Evolutionary conservation across 2,329 filamentous ascomycete species (phyloP), one percentile per base, ranked within the genome.

Genomic region (Apiospora arundinis): DNA sequence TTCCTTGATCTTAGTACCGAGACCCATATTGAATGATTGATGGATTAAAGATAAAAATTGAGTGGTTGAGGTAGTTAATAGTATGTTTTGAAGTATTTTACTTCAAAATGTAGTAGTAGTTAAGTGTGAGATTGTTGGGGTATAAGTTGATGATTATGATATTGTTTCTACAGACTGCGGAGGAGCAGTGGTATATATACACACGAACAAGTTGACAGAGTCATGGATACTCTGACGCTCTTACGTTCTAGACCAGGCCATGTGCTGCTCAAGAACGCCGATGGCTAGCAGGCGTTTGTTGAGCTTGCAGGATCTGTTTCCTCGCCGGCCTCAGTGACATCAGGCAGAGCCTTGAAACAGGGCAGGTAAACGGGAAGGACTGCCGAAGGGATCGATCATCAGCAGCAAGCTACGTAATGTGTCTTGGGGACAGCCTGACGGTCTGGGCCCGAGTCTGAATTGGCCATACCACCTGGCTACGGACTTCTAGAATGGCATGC

Each of bases 1-100:
- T 42, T 76, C 75, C 74, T 77, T 77, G 71, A 77, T 75, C 69
- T 77, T 77, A 45, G 71, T 67, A 48, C 74, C 76, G 65, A 77
- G 63, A 73, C 76, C 76, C 76, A 77, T 77, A 48, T 40, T 74
- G 56, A 40, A 63, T 37, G 28, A 63, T 63, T n/a, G 12, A 45
- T n/a, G 7, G 28, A n/a, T 5, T 42, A 42, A 8, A 42, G 40
- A 8, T 42, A 8, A 12, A 60, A 52, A 18, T 8, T 63, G 12
- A 40, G 32, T 40, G 32, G 28, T 63, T 12, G 7, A n/a, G 6
- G 32, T 60, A 9, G 56, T 63, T 40, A 8, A n/a, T 21, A 14
- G 8, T 21, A 21, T 7, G 9, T 16, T 16, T 32, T 2, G 42
- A 16, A 37, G 16, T 32, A n/a, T 9, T 32, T 1, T 25, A 32